Conservation (phyloP, 2,329 filamentous ascomycete species). For the Colletotrichum cuscutae region DNA sequence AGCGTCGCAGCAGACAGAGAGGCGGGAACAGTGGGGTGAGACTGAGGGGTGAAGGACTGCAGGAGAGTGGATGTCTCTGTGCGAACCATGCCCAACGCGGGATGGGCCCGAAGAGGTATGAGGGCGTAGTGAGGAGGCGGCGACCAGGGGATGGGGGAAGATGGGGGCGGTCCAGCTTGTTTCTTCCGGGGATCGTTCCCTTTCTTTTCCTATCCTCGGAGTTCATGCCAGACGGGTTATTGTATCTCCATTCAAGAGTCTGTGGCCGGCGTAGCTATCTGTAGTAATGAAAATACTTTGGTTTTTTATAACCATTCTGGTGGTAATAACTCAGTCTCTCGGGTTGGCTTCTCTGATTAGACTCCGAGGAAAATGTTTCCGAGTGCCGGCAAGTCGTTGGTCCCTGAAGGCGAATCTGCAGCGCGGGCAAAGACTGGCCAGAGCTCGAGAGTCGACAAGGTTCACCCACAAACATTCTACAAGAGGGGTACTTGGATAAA, state of each 20-base stretch:
- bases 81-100: constrained; percentile 6
- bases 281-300: background rate
- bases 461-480: background rate
- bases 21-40: constrained; percentile 9
- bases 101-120: constrained; percentile 1
- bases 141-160: constrained; percentile 6
- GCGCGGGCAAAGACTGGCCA: background rate
- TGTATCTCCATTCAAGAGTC: background rate
- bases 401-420: background rate
- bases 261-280: background rate
- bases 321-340: no score
- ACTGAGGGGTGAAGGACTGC: constrained; percentile 3
- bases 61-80: constrained; percentile 19
- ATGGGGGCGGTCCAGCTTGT: background rate
- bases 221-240: background rate
- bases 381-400: background rate
- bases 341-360: background rate
- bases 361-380: constrained; percentile 5
- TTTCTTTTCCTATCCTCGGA: background rate
- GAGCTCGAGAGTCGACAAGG: background rate
- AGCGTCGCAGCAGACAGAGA: constrained; percentile 20
- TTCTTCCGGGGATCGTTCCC: background rate
- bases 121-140: background rate
- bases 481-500: background rate
- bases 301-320: no score